Conservation (phyloP, 768 basidiomycete species). For the Agrocybe praecox region DNA sequence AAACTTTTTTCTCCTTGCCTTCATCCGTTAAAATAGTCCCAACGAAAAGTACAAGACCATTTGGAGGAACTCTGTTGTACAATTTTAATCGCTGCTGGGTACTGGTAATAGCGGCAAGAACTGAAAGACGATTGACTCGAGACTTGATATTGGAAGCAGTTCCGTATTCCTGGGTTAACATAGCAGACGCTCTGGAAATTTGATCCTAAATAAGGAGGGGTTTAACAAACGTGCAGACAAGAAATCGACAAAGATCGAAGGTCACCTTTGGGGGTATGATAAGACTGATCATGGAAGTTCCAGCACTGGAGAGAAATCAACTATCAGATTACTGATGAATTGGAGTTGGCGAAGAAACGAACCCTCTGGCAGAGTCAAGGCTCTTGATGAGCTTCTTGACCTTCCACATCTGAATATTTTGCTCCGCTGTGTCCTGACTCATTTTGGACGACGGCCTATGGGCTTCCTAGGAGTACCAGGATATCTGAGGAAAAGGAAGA, state of each 20-base stretch:
- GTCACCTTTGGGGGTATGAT: slow-evolving; percentile 92
- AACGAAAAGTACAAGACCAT: slow-evolving; percentile 96
- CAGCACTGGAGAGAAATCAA: slow-evolving; percentile 56
- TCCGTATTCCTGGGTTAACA: slow-evolving; percentile 98
- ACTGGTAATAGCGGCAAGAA: slow-evolving; percentile 96
- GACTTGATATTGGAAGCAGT: slow-evolving; percentile 99
- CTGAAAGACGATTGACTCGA: slow-evolving; percentile 96
- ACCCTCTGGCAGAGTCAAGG: slow-evolving; percentile 93
- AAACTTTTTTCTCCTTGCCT: slow-evolving; percentile 99
- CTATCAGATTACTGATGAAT: slow-evolving; percentile 24
- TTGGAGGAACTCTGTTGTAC: slow-evolving; percentile 94
- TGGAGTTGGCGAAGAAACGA: slow-evolving; percentile 13
- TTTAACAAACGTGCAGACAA: slow-evolving; percentile 11
- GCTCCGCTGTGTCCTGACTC: slow-evolving; percentile 87
- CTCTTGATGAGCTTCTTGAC: slow-evolving; percentile 99
- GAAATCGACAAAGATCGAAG: slow-evolving; percentile 16
- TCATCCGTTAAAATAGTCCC: slow-evolving; percentile 98
- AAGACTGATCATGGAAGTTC: slow-evolving; percentile 98
- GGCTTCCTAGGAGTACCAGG: slow-evolving; percentile 31
- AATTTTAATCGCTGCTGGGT: slow-evolving; percentile 97
- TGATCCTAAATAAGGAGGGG: slow-evolving; percentile 60
- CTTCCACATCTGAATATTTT: slow-evolving; percentile 98
- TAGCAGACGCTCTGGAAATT: slow-evolving; percentile 90
- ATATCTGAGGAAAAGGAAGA: slow-evolving; percentile 25
- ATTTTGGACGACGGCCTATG: slow-evolving; percentile 51